phyloP scores from a whole-genome alignment of 2,329 filamentous ascomycete genomes.

The Rasamsonia emersonii region DNA sequence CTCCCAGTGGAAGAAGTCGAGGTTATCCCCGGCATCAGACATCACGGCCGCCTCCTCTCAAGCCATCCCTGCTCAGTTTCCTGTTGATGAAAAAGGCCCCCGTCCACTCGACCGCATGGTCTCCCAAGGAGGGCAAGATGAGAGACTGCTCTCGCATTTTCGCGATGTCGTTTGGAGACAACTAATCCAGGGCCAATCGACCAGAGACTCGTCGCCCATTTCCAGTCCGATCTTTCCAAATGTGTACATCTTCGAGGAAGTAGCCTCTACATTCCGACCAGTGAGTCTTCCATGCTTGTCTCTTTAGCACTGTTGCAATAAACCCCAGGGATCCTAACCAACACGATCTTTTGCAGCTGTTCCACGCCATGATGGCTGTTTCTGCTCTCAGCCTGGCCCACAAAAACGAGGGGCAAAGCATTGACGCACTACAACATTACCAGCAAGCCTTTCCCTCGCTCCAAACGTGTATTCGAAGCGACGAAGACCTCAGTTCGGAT shows the following conservation, averaged over 20 bases:
- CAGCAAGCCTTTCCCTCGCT: conserved; percentile 44
- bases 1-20: conserved; percentile 20
- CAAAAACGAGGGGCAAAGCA: conserved; percentile 36
- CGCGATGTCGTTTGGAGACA: conserved; percentile 34
- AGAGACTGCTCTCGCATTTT: conserved; percentile 30
- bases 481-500: conserved; percentile 46
- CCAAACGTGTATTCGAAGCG: conserved; percentile 35
- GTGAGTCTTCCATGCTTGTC: conserved; percentile 28
- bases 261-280: conserved; percentile 43
- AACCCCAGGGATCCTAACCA: too few relatives aligned
- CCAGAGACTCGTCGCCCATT: conserved; percentile 11
- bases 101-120: conserved; percentile 12
- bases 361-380: conserved; percentile 52
- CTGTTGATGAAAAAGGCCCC: conserved; percentile 15
- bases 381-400: conserved; percentile 45
- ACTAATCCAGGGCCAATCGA: conserved; percentile 23
- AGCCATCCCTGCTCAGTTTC: conserved; percentile 15
- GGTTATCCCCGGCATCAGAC: conserved; percentile 28
- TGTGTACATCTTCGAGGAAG: conserved; percentile 36
- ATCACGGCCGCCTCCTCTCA: conserved; percentile 20
- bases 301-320: conserved; percentile 3
- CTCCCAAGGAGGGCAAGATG: conserved; percentile 21
- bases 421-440: conserved; percentile 48
- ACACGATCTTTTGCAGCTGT: conserved; percentile 43
- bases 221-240: conserved; percentile 20